Evolutionary conservation across 1,139 yeast species (phyloP).

Genomic region (Suhomyces coccinellae): DNA sequence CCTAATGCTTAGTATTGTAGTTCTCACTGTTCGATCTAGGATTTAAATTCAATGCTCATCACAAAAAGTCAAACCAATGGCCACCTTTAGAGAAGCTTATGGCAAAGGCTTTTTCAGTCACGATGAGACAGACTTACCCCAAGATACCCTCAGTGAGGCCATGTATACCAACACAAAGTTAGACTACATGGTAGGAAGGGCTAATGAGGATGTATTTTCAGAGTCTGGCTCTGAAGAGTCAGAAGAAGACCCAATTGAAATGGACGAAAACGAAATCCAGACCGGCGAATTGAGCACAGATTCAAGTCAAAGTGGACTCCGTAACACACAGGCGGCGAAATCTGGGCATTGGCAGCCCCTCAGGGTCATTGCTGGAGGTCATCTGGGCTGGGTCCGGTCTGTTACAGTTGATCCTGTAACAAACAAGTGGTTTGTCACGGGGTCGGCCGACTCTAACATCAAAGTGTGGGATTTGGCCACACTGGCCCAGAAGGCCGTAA

Average conservation of each 20-base stretch:
- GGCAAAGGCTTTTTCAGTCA: constrained; percentile 9
- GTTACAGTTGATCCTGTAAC: constrained; percentile 76
- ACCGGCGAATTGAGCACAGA: background rate
- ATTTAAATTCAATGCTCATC: background rate
- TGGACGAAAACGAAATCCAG: background rate
- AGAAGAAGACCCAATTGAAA: constrained; percentile 1
- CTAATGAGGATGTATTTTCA: background rate
- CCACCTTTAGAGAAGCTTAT: constrained; percentile 7
- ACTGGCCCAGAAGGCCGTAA: constrained; percentile 66
- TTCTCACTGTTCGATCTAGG: no score
- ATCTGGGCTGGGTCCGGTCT: constrained; percentile 88
- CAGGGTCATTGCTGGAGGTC: constrained; percentile 79
- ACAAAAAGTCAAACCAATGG: background rate
- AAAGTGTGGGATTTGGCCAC: constrained; percentile 89
- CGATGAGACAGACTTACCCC: constrained; percentile 28
- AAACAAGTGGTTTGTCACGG: constrained; percentile 90
- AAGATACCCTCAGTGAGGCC: constrained; percentile 35
- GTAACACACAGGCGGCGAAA: background rate
- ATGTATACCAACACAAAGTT: constrained; percentile 33
- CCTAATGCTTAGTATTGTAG: no score
- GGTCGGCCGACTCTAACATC: constrained; percentile 84
- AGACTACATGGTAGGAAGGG: constrained; percentile 20
- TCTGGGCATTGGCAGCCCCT: constrained; percentile 56
- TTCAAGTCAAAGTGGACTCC: background rate
- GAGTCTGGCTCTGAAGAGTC: constrained; percentile 3